Evolutionary conservation across 768 basidiomycete species (phyloP), one percentile per base, ranked within the genome.

Genomic region (Amanita muscaria): DNA sequence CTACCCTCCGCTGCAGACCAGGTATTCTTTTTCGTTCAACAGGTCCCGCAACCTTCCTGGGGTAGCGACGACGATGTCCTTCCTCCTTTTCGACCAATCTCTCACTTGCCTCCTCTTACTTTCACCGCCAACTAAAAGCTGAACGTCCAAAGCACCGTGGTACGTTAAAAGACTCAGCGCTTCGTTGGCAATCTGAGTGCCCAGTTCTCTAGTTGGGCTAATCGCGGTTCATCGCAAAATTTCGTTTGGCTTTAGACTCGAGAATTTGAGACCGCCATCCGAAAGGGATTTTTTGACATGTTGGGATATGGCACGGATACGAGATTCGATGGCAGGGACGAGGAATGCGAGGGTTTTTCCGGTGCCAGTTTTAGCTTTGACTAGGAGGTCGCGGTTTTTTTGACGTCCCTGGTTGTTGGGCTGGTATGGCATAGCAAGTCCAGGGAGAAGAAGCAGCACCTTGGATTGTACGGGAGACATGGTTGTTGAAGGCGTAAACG

Each of bases 301-400:
- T 4, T 64, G 62, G 4, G 76, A 61, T n/a, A 91, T 60, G 7
- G 73, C 63, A 45, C 74, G 73, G 15, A 86, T 24, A 7, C 92
- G 80, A 2, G 80, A 71, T 56, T 92, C 87, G 49, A 92, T 73
- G 5, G 86, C 88, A 8, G 89, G 89, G 18, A 93, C 72, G 42
- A 94, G 76, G 68, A 91, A 94, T 0, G 79, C 88, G 29, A 90
- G 64, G 0, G 89, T 92, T 64, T 93, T 93, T 25, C 88, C 89
- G 0, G 89, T 89, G 23, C 90, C 88, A 0, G 89, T 90, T 58
- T 80, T 84, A 4, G 89, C 86, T 58, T 88, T 83, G 45, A 93
- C 88, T 35, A 94, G 69, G 18, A 93, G 61, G 59, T 97, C 91
- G 4, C 82, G 76, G 67, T 56, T 10, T 48, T 46, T n/a, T n/a